phyloP scores from a whole-genome alignment of 192 early-diverging fungal genomes.

The Entomortierella lignicola region DNA sequence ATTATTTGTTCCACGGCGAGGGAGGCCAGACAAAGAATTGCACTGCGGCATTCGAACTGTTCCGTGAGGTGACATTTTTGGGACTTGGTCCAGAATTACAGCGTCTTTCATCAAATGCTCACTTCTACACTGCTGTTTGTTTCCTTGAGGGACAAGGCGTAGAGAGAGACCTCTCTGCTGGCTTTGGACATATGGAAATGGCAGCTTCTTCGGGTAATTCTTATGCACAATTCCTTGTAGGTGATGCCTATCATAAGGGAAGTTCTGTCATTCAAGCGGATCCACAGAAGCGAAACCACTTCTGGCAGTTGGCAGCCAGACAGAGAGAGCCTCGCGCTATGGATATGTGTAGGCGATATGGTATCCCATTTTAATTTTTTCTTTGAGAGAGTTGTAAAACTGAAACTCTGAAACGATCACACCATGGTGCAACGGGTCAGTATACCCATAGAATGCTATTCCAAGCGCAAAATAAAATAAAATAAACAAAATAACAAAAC shows the following conservation, averaged over 20 bases:
- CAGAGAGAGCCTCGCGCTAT: conserved; percentile 36
- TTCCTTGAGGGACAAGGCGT: conserved; percentile 40
- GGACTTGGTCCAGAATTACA: conserved; percentile 9
- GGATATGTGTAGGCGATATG: conserved; percentile 17
- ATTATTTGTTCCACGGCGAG: conserved; percentile 49
- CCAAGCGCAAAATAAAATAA: too few species aligned
- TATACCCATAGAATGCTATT: too few species aligned
- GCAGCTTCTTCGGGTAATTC: conserved; percentile 43
- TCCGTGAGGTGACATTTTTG: conserved; percentile 31
- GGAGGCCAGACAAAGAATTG: conserved; percentile 27
- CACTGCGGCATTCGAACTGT: conserved; percentile 23
- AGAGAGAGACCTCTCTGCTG: conserved; percentile 14
- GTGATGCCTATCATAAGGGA: conserved; percentile 48
- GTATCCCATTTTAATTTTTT: conserved; percentile 28
- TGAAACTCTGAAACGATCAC: background rate
- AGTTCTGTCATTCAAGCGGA: conserved; percentile 40
- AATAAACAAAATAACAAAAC: too few species aligned
- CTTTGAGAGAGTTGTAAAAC: background rate
- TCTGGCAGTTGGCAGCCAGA: conserved; percentile 45
- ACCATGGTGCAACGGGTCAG: background rate
- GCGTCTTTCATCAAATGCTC: conserved; percentile 30
- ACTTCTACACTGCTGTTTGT: conserved; percentile 46
- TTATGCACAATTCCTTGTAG: conserved; percentile 43
- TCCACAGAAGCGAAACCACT: conserved; percentile 35
- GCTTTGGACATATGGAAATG: conserved; percentile 51